phyloP scores from a whole-genome alignment of 331 rosid species.

The Saraca asoca region DNA sequence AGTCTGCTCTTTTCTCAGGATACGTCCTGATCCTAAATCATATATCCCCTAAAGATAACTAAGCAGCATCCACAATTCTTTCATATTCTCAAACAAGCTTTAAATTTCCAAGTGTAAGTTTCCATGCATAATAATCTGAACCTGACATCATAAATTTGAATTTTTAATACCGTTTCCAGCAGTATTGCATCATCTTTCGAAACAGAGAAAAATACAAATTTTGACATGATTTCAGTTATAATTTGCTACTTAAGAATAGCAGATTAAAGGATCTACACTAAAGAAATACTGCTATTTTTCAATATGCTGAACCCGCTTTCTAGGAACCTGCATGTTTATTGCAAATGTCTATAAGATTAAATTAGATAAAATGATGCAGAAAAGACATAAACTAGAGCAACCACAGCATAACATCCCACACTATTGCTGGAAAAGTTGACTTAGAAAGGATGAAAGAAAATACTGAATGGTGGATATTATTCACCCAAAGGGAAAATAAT shows the following conservation, averaged over 20 bases:
- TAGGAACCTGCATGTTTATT: too few relatives aligned
- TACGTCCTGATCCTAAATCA: background rate
- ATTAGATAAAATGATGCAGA: background rate
- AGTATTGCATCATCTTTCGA: background rate
- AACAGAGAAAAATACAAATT: background rate
- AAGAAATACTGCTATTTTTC: constrained; percentile 11
- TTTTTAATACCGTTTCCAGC: background rate
- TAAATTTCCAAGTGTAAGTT: background rate
- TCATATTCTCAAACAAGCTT: background rate
- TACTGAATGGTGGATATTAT: background rate
- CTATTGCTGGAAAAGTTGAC: background rate
- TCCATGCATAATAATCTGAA: constrained; percentile 9
- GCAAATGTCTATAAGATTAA: constrained; percentile 20
- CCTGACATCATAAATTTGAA: background rate
- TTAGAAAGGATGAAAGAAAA: background rate
- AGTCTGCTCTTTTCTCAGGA: constrained; percentile 6
- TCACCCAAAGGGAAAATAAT: constrained; percentile 11
- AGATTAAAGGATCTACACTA: constrained; percentile 5
- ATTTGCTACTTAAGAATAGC: background rate
- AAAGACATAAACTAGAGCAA: background rate
- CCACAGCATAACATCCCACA: background rate
- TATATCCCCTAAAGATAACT: background rate
- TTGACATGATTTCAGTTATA: background rate
- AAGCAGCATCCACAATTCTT: background rate
- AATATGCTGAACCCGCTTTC: background rate